Percentiles rank a stretch among this genome's conserved stretches.
phyloP scores from a whole-genome alignment of 176 grass and related monocot species.

The Hordeum vulgare region DNA sequence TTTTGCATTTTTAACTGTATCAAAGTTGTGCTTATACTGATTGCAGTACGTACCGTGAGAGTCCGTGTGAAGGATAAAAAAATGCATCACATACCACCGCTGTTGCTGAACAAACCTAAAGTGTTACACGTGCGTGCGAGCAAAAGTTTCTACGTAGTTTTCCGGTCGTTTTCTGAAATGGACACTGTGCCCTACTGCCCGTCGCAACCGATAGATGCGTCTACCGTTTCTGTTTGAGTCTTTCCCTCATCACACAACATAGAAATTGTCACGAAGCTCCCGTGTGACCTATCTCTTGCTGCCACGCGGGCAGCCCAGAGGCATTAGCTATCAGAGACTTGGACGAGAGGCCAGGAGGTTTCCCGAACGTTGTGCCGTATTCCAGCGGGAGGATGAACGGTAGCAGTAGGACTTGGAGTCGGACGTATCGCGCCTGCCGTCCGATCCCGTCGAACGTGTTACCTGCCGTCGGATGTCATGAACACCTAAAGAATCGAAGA shows the following conservation, averaged over 20 bases:
- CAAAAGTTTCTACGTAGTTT: not conserved
- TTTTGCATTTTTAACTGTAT: too few species aligned
- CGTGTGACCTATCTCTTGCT: not conserved
- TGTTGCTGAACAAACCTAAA: not conserved
- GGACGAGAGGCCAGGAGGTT: not conserved
- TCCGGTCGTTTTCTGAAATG: not conserved
- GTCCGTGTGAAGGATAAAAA: not conserved
- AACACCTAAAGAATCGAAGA: too few species aligned
- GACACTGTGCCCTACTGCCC: not conserved
- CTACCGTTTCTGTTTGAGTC: not conserved
- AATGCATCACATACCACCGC: not conserved
- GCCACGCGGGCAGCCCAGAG: not conserved
- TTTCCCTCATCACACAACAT: not conserved
- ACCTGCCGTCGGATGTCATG: not conserved
- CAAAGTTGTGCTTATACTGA: not conserved
- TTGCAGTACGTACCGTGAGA: not conserved
- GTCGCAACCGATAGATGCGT: not conserved
- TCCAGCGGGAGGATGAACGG: not conserved
- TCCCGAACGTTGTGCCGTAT: conserved; percentile 14
- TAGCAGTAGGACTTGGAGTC: not conserved
- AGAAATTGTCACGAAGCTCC: not conserved
- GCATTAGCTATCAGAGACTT: not conserved
- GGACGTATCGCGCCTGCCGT: not conserved
- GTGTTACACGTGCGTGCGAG: not conserved
- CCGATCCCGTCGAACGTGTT: not conserved